Percentiles rank a stretch among this genome's conserved stretches.
These are phyloP conservation scores for Hymenochaete sp. DNA, from an alignment of 1,284 basidiomycete species.

Conservation along the genomic window DNA sequence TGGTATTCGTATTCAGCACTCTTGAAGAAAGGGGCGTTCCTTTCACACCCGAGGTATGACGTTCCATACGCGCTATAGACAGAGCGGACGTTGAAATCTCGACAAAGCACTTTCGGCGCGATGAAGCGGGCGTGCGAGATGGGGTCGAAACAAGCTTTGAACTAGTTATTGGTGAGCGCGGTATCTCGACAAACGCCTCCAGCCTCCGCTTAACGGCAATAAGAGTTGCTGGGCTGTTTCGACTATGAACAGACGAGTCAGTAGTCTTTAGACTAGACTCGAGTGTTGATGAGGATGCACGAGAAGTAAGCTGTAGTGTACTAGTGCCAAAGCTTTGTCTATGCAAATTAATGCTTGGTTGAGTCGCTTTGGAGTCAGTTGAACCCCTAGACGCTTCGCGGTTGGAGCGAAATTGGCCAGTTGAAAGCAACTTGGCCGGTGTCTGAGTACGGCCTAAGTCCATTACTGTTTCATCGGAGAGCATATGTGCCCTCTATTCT, in stretches of 20 bases:
- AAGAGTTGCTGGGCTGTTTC: neutral
- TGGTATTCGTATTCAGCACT: slow-evolving; percentile 11
- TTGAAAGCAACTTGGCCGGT: no score
- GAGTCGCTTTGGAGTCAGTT: neutral
- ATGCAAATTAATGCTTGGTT: neutral
- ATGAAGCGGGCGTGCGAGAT: slow-evolving; percentile 21
- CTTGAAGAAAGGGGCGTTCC: slow-evolving; percentile 19
- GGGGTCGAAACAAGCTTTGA: slow-evolving; percentile 20
- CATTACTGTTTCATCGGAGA: no score
- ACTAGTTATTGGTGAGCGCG: slow-evolving; percentile 35
- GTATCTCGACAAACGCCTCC: slow-evolving; percentile 49
- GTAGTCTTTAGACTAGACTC: no score
- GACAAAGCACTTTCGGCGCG: slow-evolving; percentile 37
- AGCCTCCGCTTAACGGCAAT: slow-evolving; percentile 30
- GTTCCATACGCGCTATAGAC: slow-evolving; percentile 14
- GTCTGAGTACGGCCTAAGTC: no score
- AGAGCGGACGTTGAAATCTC: slow-evolving; percentile 24
- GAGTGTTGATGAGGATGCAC: no score
- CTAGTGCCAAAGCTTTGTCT: no score
- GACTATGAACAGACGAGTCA: no score
- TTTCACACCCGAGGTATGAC: neutral
- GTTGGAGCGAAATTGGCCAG: slow-evolving; percentile 30
- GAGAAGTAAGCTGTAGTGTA: no score
- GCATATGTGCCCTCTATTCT: no score
- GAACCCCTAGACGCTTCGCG: neutral